A percentile compares a stretch with the other conserved stretches of the same genome.
Conservation (phyloP, 2,329 filamentous ascomycete species). For the Verticillium longisporum region DNA sequence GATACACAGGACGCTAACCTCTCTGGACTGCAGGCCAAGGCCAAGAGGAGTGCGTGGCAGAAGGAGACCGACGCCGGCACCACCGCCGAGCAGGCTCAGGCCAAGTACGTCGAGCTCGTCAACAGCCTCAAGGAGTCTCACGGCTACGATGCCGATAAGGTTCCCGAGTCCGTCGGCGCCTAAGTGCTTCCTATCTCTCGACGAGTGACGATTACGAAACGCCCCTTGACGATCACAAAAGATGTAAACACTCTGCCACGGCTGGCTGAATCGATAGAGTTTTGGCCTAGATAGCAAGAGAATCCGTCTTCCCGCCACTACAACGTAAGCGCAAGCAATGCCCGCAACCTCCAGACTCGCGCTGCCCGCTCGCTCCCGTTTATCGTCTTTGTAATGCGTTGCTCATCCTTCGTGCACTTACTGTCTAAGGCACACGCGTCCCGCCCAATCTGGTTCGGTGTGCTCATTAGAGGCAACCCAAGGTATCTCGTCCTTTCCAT, state of each 20-base stretch:
- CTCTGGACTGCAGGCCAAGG: constrained; percentile 55
- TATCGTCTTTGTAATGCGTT: neutral
- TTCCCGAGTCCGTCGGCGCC: constrained; percentile 47
- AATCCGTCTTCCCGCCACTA: neutral
- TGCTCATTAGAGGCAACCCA: constrained; percentile 67
- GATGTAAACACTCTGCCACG: constrained; percentile 1
- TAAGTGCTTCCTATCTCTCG: constrained; percentile 6
- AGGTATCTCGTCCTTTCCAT: constrained; percentile 56
- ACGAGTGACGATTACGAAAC: neutral
- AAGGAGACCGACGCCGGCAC: constrained; percentile 57
- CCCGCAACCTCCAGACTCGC: neutral
- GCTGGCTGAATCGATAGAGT: neutral
- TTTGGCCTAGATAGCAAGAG: neutral
- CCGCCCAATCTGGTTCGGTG: constrained; percentile 54
- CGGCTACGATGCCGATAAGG: constrained; percentile 60
- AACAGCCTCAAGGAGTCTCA: constrained; percentile 64
- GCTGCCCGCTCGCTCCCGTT: no score
- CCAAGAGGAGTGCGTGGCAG: constrained; percentile 75
- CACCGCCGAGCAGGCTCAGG: constrained; percentile 62
- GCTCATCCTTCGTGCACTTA: neutral
- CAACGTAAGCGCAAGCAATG: neutral
- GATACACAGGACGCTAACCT: neutral
- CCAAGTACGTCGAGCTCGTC: constrained; percentile 67
- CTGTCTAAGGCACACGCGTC: neutral
- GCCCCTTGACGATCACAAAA: constrained; percentile 4